phyloP scores from a whole-genome alignment of 139 green algal genomes.

The Haematococcus sp. region DNA sequence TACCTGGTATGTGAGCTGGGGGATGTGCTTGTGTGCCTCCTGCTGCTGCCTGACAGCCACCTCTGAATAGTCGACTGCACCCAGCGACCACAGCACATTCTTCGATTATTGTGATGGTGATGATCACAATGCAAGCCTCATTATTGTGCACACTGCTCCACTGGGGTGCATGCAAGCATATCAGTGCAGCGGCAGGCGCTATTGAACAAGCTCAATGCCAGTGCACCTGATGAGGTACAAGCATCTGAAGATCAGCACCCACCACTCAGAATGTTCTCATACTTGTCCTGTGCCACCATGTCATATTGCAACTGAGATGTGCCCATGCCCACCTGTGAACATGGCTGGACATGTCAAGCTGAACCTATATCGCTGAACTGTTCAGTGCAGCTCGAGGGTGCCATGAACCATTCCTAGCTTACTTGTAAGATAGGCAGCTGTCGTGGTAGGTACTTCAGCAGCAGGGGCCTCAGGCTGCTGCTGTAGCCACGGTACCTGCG shows the following conservation, averaged over 20 bases:
- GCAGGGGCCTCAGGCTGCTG: conserved; percentile 33
- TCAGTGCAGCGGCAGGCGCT: too few relatives aligned
- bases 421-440: conserved; percentile 42
- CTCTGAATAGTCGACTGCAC: conserved; percentile 38
- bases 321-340: conserved; percentile 49
- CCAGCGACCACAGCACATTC: too few relatives aligned
- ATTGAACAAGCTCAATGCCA: too few relatives aligned
- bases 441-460: conserved; percentile 28
- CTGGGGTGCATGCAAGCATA: too few relatives aligned
- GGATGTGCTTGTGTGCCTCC: conserved; percentile 24
- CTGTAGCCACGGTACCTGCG: conserved; percentile 37
- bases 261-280: conserved; percentile 31
- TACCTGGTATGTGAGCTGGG: conserved; percentile 34
- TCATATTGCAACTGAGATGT: conserved; percentile 45
- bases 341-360: not conserved
- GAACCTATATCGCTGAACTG: not conserved
- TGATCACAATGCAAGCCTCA: too few relatives aligned
- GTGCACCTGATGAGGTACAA: conserved; percentile 19
- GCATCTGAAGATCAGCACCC: not conserved
- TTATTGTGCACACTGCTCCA: too few relatives aligned
- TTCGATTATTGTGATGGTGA: too few relatives aligned
- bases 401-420: too few relatives aligned
- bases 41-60: conserved; percentile 42
- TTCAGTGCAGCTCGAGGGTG: not conserved
- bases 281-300: conserved; percentile 40